Evolutionary conservation across 371 early-diverging fungal genomes (phyloP).

Genomic region (Zancudomyces culisetae): DNA sequence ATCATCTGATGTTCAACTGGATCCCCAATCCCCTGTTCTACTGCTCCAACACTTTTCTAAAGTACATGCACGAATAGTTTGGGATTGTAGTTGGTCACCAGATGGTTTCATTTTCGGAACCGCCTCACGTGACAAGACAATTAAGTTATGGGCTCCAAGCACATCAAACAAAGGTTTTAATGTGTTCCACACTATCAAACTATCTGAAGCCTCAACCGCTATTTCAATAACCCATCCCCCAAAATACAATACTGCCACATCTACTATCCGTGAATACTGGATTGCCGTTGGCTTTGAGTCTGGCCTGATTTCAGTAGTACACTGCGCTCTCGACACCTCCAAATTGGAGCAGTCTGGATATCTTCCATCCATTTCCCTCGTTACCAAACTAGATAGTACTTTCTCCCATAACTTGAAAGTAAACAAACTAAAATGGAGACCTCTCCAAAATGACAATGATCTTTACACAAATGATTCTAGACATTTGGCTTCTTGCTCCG

Average conservation of each 20-base stretch:
- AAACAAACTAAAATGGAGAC: neutral
- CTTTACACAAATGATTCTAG: neutral
- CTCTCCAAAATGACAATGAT: neutral
- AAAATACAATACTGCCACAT: neutral
- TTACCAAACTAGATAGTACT: neutral
- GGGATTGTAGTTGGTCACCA: conserved; percentile 70
- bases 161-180: neutral
- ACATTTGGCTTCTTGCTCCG: conserved; percentile 1
- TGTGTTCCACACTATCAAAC: neutral
- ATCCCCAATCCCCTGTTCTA: conserved; percentile 26
- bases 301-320: too few species aligned
- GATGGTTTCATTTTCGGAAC: conserved; percentile 72
- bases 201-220: neutral
- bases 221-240: conserved; percentile 1
- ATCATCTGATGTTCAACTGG: neutral
- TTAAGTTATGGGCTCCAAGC: neutral
- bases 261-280: neutral
- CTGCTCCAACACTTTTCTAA: conserved; percentile 36
- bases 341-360: neutral
- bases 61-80: conserved; percentile 87
- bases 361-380: neutral
- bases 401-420: conserved; percentile 1
- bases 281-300: conserved; percentile 2
- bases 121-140: conserved; percentile 75
- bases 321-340: neutral